Conservation (phyloP, 345 rosid species). For the Barbarea vulgaris region DNA sequence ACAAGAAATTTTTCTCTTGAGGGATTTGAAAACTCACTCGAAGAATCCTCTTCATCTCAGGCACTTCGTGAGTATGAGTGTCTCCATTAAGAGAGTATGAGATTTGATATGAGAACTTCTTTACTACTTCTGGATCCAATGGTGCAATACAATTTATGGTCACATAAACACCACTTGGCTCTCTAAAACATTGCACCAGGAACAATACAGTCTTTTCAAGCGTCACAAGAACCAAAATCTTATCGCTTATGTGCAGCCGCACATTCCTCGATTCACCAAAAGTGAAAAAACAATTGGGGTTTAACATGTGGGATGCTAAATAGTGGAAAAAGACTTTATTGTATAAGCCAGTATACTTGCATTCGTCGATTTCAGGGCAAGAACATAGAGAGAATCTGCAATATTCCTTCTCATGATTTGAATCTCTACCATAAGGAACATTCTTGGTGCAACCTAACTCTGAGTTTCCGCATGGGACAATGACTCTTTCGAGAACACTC, state of each 20-base stretch:
- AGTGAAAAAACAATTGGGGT: neutral
- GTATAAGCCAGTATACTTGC: neutral
- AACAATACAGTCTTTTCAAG: neutral
- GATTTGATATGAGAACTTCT: neutral
- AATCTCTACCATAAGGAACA: conserved; percentile 36
- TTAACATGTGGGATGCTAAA: conserved; percentile 33
- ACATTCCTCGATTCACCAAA: neutral
- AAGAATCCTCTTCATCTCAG: neutral
- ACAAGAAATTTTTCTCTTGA: too few species aligned
- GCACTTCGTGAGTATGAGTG: too few species aligned
- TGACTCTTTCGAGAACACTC: conserved; percentile 44
- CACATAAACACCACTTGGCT: neutral
- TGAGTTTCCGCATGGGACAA: conserved; percentile 43
- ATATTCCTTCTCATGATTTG: conserved; percentile 42
- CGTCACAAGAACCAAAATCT: neutral
- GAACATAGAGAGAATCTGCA: conserved; percentile 46
- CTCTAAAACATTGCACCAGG: neutral
- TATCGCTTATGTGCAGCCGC: neutral
- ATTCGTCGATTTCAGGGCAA: conserved; percentile 46
- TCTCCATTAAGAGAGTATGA: neutral
- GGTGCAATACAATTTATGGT: neutral
- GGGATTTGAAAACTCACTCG: neutral
- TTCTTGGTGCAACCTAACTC: conserved; percentile 45
- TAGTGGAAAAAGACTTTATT: neutral
- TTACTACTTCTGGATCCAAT: neutral